Base-by-base conservation (phyloP, 2,329 filamentous ascomycete species). In the Stachybotrys chlorohalonatus region DNA sequence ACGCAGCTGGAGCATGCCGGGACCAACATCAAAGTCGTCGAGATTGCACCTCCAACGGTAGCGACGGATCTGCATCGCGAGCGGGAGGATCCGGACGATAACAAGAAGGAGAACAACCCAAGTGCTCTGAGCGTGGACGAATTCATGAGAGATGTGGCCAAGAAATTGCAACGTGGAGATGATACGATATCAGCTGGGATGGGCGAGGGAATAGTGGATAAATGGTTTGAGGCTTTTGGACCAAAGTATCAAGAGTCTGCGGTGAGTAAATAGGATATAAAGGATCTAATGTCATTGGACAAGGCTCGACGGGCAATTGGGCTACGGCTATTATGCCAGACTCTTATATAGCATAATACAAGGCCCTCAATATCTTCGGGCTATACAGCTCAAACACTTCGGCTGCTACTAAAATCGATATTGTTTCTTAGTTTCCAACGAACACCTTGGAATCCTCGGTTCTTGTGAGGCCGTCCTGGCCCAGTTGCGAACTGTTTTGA, bases 21-120 rank as follows among this genome's bases (percentile, higher is more conserved):
- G 13, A 66, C 70, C 0, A 70, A 69, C 1, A 66, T 83, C 42
- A 70, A 67, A 11, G 76, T 83, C 0, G 70, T 84, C 0, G 79
- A 84, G 64, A 77, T 83, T 59, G 79, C 72, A 49, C 81, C 80
- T 51, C 80, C 80, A 3, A 76, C 69, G 31, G 80, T 84, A 0
- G 73, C 67, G 1, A 82, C 79, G 4, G 76, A 81, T 58, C 59
- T 84, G 47, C 79, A 84, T 63, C 70, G 80, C 0, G 80, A 84
- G 59, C 66, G 80, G 31, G 69, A 73, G 51, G 72, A 83, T 59
- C 79, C 80, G 1, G 74, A 82, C 57, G 77, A 83, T 57, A 83
- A 82, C 54, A 84, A 82, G 66, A 83, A 82, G 66, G 67, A 74
- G 6, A 76, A 79, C 16, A 80, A 78, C 46, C 59, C 57, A 1